phyloP scores from a whole-genome alignment of 805 yeast genomes.

The Ogataea nitratoaversa region DNA sequence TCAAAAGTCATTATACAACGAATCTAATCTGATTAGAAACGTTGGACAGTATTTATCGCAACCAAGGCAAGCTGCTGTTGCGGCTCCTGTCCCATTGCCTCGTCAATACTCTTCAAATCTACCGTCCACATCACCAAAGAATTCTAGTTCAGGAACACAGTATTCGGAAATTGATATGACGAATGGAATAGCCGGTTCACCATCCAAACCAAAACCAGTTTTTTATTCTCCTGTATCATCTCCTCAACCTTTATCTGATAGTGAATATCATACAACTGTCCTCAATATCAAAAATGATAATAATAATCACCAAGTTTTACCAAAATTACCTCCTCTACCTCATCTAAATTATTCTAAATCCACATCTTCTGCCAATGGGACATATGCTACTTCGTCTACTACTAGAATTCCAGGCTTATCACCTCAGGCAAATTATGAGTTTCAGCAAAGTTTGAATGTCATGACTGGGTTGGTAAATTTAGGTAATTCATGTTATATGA shows the following conservation, averaged over 20 bases:
- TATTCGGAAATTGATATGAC: constrained; percentile 3
- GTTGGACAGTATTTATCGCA: constrained; percentile 19
- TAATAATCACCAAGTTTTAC: too few relatives aligned
- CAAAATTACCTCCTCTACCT: constrained; percentile 9
- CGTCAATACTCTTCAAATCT: constrained; percentile 11
- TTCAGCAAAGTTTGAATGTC: constrained; percentile 32
- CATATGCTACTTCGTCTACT: constrained; percentile 7
- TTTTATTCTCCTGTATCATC: constrained; percentile 13
- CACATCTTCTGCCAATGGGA: neutral
- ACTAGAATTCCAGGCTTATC: constrained; percentile 2
- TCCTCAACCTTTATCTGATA: constrained; percentile 6
- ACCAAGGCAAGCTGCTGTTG: constrained; percentile 6
- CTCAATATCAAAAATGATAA: constrained; percentile 1
- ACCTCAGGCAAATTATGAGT: constrained; percentile 9
- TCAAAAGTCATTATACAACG: constrained; percentile 15
- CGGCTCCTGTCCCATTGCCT: too few relatives aligned
- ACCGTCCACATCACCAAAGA: neutral
- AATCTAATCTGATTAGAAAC: constrained; percentile 16
- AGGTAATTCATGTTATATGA: constrained; percentile 93
- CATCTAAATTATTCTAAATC: constrained; percentile 3
- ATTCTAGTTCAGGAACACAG: neutral
- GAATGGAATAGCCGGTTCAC: constrained; percentile 2
- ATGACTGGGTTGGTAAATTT: constrained; percentile 73
- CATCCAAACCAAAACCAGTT: constrained; percentile 20
- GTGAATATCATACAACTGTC: neutral